Evolutionary conservation across 768 basidiomycete species (phyloP), one percentile per base, ranked within the genome.

Genomic region (Pleurotus djamor): DNA sequence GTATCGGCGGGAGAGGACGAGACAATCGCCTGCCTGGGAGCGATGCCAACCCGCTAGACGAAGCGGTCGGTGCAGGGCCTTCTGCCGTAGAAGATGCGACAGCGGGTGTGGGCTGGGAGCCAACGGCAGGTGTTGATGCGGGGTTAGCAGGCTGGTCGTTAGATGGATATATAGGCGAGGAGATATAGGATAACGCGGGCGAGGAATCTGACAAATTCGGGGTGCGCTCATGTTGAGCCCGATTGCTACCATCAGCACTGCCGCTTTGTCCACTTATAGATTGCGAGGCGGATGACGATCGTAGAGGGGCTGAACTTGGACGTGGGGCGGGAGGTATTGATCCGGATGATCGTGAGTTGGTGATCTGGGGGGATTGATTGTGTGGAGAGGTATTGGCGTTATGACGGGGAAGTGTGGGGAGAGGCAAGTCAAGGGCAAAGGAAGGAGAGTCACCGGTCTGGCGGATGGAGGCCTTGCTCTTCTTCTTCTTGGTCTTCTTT

Each of bases 401-500:
- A n/a, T 69, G 61, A n/a, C 63, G 67, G 14, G 68, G 68, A 52
- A 65, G 67, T 9, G 64, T 64, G 36, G 71, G 63, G 28, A 71
- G 52, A 13, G 76, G 72, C 12, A 78, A 49, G 54, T 76, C 74
- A 21, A 77, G 64, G 45, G 70, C 68, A 48, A 73, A 70, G 48
- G 69, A 71, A 10, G 73, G 69, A 1, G 74, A 73, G 71, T 72
- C 74, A 17, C 74, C 74, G 44, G 69, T 65, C 43, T 73, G 70
- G 52, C 67, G 70, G 36, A 69, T n/a, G 37, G 67, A 45, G 1
- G 60, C 59, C 13, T 59, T 7, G 47, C 61, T 71, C 52, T 69
- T 72, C 61, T 72, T 72, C 58, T 64, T 71, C 63, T 76, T 77
- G 57, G 75, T 75, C 65, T 75, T 76, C 60, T 71, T 72, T 41